Conservation (phyloP, 768 basidiomycete species). For the Auriscalpium orientale region DNA sequence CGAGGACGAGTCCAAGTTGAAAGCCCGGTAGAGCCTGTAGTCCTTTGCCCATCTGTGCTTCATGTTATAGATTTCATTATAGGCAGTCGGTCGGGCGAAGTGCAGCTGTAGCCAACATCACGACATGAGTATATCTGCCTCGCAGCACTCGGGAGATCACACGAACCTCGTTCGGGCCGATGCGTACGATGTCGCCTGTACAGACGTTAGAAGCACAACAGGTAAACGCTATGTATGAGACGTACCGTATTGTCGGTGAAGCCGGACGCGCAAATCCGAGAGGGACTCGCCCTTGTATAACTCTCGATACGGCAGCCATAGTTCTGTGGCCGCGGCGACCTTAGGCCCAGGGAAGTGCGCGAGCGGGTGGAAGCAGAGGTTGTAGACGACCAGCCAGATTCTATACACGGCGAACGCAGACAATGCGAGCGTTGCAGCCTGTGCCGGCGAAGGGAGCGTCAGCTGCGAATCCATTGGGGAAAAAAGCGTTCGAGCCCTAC, state of each 20-base stretch:
- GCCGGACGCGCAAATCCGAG: not conserved
- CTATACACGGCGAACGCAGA: too few relatives aligned
- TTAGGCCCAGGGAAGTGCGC: not conserved
- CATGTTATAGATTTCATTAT: conserved; percentile 1
- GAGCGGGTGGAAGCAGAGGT: not conserved
- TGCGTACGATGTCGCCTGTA: not conserved
- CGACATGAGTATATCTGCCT: too few relatives aligned
- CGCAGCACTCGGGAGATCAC: not conserved
- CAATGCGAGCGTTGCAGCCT: too few relatives aligned
- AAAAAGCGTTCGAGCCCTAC: too few relatives aligned
- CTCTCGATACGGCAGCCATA: conserved; percentile 1
- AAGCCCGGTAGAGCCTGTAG: not conserved
- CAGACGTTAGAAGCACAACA: not conserved
- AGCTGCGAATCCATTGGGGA: too few relatives aligned
- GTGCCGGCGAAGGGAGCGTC: too few relatives aligned
- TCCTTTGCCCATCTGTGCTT: conserved; percentile 4
- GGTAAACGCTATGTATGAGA: not conserved
- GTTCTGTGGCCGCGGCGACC: not conserved
- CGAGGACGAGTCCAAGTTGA: not conserved
- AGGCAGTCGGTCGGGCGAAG: not conserved
- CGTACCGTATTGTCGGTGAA: conserved; percentile 2
- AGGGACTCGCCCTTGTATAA: conserved; percentile 1
- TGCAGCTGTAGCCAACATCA: not conserved
- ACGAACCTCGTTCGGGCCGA: conserved; percentile 1
- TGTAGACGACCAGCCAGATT: not conserved